Base-by-base conservation (phyloP, 768 basidiomycete species). In the Auricularia cornea region DNA sequence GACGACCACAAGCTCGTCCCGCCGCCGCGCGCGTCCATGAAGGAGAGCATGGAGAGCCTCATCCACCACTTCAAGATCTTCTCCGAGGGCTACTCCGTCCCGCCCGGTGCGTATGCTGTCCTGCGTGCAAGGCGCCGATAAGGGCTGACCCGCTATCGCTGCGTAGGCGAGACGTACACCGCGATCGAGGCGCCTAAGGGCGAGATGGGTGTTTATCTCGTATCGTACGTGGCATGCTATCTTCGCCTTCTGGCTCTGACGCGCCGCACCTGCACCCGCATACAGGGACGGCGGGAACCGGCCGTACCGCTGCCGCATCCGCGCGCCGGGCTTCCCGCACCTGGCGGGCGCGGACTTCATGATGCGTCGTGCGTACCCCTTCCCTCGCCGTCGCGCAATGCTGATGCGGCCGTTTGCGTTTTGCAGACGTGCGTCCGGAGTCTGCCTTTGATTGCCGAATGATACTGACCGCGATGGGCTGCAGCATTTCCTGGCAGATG, bases 31-130 rank as follows among this genome's bases (percentile, higher is more conserved):
- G 95, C 96, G 0, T 88, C 88, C 62, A 99, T 99, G 97, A 99
- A 99, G 78, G 97, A 99, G 80, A 92, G 88, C 76, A 98, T 98
- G 94, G 95, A 98, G 77, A 86, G 89, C 5, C 83, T 98, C 63
- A 98, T 99, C 68, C 96, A 99, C 73, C 96, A 98, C 79, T 98
- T 99, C 82, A 99, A 99, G 92, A 83, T 97, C 69, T 98, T 94
- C 80, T 92, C 90, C 61, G 96, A 98, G 76, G 96, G 96, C 14
- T 98, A 92, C 78, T 91, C 92, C 29, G 96, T 98, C 30, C 97
- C 97, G 20, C 90, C 92, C 20, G 91, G 91, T 26, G 60, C 59
- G 63, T 62, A 40, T 54, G 23, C 23, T 3, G 56, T 14, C 51
- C n/a, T 3, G 40, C 16, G 33, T 14, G n/a, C n/a, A n/a, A 11